These are phyloP conservation scores for Vachellia collinsii DNA, from an alignment of 306 rosid genomes.

Conservation along the genomic window DNA sequence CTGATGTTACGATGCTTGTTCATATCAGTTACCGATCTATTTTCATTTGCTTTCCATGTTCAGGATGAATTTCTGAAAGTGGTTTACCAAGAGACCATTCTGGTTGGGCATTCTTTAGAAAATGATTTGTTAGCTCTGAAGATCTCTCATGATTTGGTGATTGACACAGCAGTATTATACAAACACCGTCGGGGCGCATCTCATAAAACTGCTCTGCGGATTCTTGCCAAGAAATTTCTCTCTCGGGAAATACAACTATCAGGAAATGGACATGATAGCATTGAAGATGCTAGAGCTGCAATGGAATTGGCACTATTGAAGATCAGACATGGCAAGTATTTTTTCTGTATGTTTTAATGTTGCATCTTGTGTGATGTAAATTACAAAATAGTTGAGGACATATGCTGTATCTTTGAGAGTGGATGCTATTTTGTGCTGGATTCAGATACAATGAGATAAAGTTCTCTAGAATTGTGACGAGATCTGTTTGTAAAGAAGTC, in stretches of 20 bases:
- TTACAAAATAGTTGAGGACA: slow-evolving; percentile 20
- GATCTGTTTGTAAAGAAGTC: background rate
- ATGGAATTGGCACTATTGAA: slow-evolving; percentile 86
- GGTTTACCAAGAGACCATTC: slow-evolving; percentile 81
- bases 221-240: slow-evolving; percentile 78
- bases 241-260: slow-evolving; percentile 90
- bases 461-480: background rate
- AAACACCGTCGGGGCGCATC: slow-evolving; percentile 71
- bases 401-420: slow-evolving; percentile 8
- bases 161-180: slow-evolving; percentile 89
- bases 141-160: slow-evolving; percentile 70
- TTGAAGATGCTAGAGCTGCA: slow-evolving; percentile 93
- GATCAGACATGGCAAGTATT: slow-evolving; percentile 69
- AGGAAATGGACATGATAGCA: slow-evolving; percentile 88
- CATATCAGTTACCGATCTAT: slow-evolving; percentile 46
- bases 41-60: slow-evolving; percentile 48
- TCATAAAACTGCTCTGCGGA: slow-evolving; percentile 81
- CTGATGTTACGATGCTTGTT: slow-evolving; percentile 22
- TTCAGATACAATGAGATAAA: slow-evolving; percentile 19
- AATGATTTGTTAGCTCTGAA: slow-evolving; percentile 89
- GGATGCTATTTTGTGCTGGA: background rate
- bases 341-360: slow-evolving; percentile 32
- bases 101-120: slow-evolving; percentile 94
- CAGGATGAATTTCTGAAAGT: slow-evolving; percentile 78
- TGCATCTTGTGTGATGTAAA: slow-evolving; percentile 25